Evolutionary conservation across 805 yeast genomes (phyloP).

Genomic region (Maudiozyma turicensis): DNA sequence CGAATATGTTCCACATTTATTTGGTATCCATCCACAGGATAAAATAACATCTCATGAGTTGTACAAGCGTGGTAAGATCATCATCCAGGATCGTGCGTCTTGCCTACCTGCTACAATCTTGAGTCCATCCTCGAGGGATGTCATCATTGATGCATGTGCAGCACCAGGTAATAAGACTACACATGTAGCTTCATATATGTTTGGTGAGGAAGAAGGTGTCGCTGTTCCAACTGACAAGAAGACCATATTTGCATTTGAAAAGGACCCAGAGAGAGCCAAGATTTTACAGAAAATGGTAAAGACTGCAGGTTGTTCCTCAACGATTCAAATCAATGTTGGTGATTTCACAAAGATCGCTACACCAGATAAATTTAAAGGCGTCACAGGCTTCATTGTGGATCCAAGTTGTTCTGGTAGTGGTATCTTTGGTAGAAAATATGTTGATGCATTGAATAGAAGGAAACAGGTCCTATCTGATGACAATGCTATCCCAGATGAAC

Average conservation of each 20-base stretch:
- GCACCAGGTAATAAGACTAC: slow-evolving; percentile 99
- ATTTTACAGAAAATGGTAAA: slow-evolving; percentile 67
- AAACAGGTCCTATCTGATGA: slow-evolving; percentile 9
- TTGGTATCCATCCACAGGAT: slow-evolving; percentile 73
- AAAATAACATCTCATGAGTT: slow-evolving; percentile 56
- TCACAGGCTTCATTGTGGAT: slow-evolving; percentile 80
- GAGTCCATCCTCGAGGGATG: slow-evolving; percentile 48
- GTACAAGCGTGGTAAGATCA: slow-evolving; percentile 66
- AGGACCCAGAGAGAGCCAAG: slow-evolving; percentile 64
- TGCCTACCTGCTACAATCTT: slow-evolving; percentile 90
- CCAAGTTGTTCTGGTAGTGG: slow-evolving; percentile 99
- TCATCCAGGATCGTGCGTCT: slow-evolving; percentile 93
- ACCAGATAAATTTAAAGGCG: slow-evolving; percentile 47
- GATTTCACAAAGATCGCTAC: slow-evolving; percentile 33
- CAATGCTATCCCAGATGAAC: slow-evolving; percentile 4
- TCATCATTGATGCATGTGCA: slow-evolving; percentile 86
- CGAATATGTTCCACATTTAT: slow-evolving; percentile 61
- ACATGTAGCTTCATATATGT: slow-evolving; percentile 46
- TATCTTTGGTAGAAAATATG: slow-evolving; percentile 78
- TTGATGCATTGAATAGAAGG: slow-evolving; percentile 34
- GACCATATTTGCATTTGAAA: slow-evolving; percentile 71
- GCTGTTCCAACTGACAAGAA: slow-evolving; percentile 9
- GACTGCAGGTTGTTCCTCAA: slow-evolving; percentile 54
- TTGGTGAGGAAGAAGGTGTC: slow-evolving; percentile 3
- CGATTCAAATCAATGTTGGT: slow-evolving; percentile 42